Evolutionary conservation across 2,329 filamentous ascomycete genomes (phyloP).

Genomic region (Aureobasidium namibiae): DNA sequence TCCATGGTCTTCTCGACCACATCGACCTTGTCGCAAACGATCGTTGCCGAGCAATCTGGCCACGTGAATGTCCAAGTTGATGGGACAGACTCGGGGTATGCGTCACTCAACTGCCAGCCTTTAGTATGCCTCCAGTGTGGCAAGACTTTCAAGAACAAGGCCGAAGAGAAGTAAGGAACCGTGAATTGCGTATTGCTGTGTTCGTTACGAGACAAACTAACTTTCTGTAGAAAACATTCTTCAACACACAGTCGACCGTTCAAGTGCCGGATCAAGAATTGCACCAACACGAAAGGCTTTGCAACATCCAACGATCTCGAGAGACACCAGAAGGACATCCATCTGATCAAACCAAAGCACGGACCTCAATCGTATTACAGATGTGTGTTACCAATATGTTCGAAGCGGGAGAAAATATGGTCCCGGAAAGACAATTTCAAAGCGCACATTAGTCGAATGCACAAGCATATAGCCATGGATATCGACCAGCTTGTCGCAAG

Average conservation of each 20-base stretch:
- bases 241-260: slow-evolving; percentile 62
- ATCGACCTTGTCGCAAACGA: not conserved
- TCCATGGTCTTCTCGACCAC: not conserved
- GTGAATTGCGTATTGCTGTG: not conserved
- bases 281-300: slow-evolving; percentile 56
- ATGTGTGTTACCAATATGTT: slow-evolving; percentile 52
- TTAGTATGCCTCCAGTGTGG: not conserved
- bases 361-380: slow-evolving; percentile 47
- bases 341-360: slow-evolving; percentile 42
- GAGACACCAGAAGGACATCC: slow-evolving; percentile 68
- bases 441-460: slow-evolving; percentile 65
- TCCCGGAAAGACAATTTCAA: slow-evolving; percentile 80
- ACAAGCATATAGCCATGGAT: slow-evolving; percentile 30
- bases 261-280: slow-evolving; percentile 51
- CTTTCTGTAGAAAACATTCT: slow-evolving; percentile 58
- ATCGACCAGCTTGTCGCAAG: slow-evolving; percentile 3
- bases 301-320: slow-evolving; percentile 72
- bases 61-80: not conserved
- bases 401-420: slow-evolving; percentile 61
- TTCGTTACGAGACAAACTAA: not conserved
- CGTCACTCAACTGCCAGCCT: not conserved
- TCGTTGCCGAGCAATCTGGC: not conserved
- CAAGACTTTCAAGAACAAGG: slow-evolving; percentile 11
- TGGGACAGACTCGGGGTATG: slow-evolving; percentile 5
- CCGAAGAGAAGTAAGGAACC: slow-evolving; percentile 12